These are phyloP conservation scores for Colletotrichum nymphaeae DNA, from an alignment of 2,329 filamentous ascomycete species.

Conservation along the genomic window DNA sequence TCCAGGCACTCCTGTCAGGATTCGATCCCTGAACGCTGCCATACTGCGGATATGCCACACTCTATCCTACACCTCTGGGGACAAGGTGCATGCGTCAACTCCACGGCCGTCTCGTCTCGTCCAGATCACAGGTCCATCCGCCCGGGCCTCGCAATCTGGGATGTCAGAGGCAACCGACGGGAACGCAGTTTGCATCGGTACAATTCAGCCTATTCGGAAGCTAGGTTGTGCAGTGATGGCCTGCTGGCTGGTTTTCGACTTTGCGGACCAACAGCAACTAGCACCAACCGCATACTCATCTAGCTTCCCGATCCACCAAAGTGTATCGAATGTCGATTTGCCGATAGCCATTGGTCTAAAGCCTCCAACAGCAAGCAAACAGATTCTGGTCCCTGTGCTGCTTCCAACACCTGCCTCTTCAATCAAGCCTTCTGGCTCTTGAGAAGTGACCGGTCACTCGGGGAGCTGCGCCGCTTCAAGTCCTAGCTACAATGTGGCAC, in stretches of 20 bases:
- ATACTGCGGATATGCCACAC: slow-evolving; percentile 6
- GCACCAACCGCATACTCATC: neutral
- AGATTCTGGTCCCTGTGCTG: neutral
- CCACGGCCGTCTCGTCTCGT: slow-evolving; percentile 31
- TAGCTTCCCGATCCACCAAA: neutral
- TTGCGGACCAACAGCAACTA: neutral
- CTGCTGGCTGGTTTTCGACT: neutral
- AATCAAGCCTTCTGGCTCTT: neutral
- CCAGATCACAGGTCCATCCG: slow-evolving; percentile 11
- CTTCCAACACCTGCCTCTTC: neutral
- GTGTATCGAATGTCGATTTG: neutral
- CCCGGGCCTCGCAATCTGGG: slow-evolving; percentile 2
- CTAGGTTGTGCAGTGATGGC: neutral
- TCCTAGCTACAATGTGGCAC: slow-evolving; percentile 1
- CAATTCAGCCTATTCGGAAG: neutral
- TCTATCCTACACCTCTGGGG: slow-evolving; percentile 3
- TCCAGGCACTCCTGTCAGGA: neutral
- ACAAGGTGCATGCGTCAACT: slow-evolving; percentile 17
- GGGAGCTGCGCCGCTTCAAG: slow-evolving; percentile 22
- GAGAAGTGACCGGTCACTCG: slow-evolving; percentile 14
- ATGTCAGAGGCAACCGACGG: slow-evolving; percentile 24
- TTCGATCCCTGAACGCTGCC: slow-evolving; percentile 25
- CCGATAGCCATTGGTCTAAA: neutral
- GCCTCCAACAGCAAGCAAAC: neutral
- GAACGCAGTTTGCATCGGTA: neutral